These are phyloP conservation scores for Aureobasidium leucospermi DNA, from an alignment of 2,329 filamentous ascomycete species.

Conservation along the genomic window DNA sequence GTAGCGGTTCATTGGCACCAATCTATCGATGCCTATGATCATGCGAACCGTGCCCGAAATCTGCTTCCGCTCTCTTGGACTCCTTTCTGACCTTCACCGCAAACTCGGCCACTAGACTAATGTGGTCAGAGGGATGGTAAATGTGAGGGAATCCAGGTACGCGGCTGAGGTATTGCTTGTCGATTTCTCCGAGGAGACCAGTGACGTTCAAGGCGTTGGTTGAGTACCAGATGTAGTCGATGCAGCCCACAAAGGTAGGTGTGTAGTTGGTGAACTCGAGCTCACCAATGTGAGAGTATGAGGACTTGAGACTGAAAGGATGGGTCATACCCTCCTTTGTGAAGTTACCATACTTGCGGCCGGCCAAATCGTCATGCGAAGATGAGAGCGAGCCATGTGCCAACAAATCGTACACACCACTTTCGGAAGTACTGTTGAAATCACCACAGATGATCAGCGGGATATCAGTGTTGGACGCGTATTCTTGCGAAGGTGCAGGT, in stretches of 20 bases:
- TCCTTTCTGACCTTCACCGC: conserved; percentile 83
- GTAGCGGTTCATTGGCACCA: neutral
- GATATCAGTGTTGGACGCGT: conserved; percentile 77
- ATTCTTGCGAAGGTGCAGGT: conserved; percentile 77
- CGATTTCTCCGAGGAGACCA: conserved; percentile 76
- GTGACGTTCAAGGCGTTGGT: conserved; percentile 82
- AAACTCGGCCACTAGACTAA: conserved; percentile 84
- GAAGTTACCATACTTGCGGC: conserved; percentile 85
- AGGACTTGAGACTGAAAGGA: conserved; percentile 86
- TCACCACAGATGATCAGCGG: conserved; percentile 89
- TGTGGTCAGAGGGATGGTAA: conserved; percentile 89
- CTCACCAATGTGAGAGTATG: conserved; percentile 78
- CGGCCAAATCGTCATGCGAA: conserved; percentile 71
- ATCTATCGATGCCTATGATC: conserved; percentile 1
- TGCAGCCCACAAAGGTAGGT: conserved; percentile 81
- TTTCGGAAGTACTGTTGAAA: conserved; percentile 84
- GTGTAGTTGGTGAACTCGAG: conserved; percentile 95
- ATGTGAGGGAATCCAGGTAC: conserved; percentile 91
- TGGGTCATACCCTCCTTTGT: conserved; percentile 88
- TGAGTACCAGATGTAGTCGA: conserved; percentile 98
- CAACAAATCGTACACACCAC: conserved; percentile 86
- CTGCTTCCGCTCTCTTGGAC: conserved; percentile 29
- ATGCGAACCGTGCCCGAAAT: conserved; percentile 25
- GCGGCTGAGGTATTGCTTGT: conserved; percentile 73
- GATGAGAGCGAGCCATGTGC: conserved; percentile 70